A percentile compares a stretch with the other conserved stretches of the same genome.
Conservation (phyloP, 805 yeast species). For the Starmerella sirachaensis region DNA sequence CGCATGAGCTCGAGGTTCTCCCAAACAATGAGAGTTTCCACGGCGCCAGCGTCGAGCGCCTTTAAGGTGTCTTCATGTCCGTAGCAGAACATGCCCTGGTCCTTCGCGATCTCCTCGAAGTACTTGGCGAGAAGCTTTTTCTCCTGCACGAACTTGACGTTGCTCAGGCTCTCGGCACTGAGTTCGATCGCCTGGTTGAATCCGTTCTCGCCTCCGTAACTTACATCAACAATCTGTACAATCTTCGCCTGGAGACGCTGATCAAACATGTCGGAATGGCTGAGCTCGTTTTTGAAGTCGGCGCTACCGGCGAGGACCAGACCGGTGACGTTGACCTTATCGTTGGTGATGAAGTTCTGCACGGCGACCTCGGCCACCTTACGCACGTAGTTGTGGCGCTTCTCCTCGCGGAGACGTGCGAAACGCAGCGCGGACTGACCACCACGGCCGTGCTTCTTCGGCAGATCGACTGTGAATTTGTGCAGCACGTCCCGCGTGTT, state of each 20-base stretch:
- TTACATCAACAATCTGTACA: conserved; percentile 86
- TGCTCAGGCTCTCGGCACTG: conserved; percentile 91
- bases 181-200: conserved; percentile 98
- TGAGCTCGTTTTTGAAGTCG: conserved; percentile 91
- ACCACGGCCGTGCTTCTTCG: conserved; percentile 99
- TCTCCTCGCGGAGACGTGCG: conserved; percentile 96
- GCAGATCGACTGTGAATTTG: conserved; percentile 93
- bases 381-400: conserved; percentile 96
- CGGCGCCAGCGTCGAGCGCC: conserved; percentile 92
- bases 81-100: conserved; percentile 93
- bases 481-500: conserved; percentile 93
- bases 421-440: conserved; percentile 99
- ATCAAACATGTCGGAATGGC: conserved; percentile 88
- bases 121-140: conserved; percentile 85
- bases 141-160: conserved; percentile 96
- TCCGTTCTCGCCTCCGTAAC: conserved; percentile 99
- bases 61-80: conserved; percentile 94
- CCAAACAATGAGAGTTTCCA: conserved; percentile 82
- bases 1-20: conserved; percentile 83
- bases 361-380: conserved; percentile 98
- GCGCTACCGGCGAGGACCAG: conserved; percentile 97
- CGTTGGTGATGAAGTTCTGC: conserved; percentile 88
- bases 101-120: conserved; percentile 96
- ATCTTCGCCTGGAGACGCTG: conserved; percentile 75
- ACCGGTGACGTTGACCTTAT: conserved; percentile 89